A percentile compares a stretch with the other conserved stretches of the same genome.
phyloP scores from a whole-genome alignment of 306 rosid genomes.

The Mimosa bimucronata region DNA sequence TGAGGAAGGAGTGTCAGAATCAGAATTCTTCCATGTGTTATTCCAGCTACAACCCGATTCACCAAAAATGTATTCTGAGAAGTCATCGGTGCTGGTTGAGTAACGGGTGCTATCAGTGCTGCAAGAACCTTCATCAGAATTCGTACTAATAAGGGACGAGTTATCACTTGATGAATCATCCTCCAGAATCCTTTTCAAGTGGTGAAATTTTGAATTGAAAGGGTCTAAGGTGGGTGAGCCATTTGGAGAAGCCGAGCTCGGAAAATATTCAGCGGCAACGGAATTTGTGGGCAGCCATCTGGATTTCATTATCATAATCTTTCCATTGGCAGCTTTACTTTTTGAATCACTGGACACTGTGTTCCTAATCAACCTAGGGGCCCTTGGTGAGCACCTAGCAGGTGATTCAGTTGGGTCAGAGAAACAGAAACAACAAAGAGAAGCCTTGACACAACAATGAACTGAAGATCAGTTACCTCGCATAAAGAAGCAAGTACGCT shows the following conservation, averaged over 20 bases:
- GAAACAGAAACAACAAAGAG: conserved; percentile 27
- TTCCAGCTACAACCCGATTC: conserved; percentile 58
- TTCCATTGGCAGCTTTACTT: conserved; percentile 50
- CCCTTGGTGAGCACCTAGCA: conserved; percentile 88
- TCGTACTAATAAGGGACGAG: conserved; percentile 78
- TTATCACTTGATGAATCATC: conserved; percentile 91
- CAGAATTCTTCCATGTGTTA: conserved; percentile 51
- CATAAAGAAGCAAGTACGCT: conserved; percentile 95
- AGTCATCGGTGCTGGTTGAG: conserved; percentile 75
- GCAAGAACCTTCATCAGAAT: conserved; percentile 87
- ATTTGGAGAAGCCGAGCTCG: conserved; percentile 40
- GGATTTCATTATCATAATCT: conserved; percentile 44
- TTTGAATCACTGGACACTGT: conserved; percentile 56
- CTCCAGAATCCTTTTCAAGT: conserved; percentile 57
- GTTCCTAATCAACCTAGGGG: conserved; percentile 79
- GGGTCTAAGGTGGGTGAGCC: conserved; percentile 50
- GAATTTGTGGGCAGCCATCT: conserved; percentile 37
- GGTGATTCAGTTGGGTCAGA: conserved; percentile 31
- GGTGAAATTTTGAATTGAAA: conserved; percentile 51
- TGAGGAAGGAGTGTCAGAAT: conserved; percentile 61
- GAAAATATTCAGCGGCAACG: conserved; percentile 37
- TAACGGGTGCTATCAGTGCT: conserved; percentile 77
- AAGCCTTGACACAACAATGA: background rate
- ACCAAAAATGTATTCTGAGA: conserved; percentile 81
- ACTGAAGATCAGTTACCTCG: conserved; percentile 59